A percentile compares a stretch with the other conserved stretches of the same genome.
Evolutionary conservation across 2,329 filamentous ascomycete species (phyloP).

Genomic region (Colletotrichum agaves): DNA sequence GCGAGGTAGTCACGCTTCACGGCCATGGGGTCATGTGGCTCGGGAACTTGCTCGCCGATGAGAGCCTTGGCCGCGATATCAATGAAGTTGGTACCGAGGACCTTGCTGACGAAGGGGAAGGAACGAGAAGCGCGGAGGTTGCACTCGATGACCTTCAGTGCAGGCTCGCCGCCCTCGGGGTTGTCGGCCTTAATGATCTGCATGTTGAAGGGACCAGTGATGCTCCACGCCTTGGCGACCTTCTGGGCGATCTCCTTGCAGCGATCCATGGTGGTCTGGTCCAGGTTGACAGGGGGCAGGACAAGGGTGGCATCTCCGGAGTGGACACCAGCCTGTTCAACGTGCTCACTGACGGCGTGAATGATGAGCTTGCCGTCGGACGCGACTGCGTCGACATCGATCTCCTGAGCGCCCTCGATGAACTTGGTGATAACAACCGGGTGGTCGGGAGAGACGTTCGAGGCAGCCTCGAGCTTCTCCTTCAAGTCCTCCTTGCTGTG

Average conservation of each 20-base stretch:
- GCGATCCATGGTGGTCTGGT: conserved; percentile 80
- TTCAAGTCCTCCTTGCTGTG: conserved; percentile 87
- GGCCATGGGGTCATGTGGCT: conserved; percentile 88
- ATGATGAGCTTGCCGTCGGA: conserved; percentile 86
- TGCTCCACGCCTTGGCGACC: conserved; percentile 96
- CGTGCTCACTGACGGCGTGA: conserved; percentile 94
- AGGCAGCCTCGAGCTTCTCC: conserved; percentile 92
- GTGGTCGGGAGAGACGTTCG: conserved; percentile 92
- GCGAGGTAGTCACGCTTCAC: conserved; percentile 91
- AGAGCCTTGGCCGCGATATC: conserved; percentile 94
- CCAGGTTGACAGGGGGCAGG: conserved; percentile 84
- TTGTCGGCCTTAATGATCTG: conserved; percentile 95
- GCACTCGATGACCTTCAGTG: conserved; percentile 97
- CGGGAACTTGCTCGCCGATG: conserved; percentile 84
- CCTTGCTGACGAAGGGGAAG: conserved; percentile 98
- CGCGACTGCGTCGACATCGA: conserved; percentile 94
- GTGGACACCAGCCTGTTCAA: conserved; percentile 97
- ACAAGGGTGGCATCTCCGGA: conserved; percentile 97
- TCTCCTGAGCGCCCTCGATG: conserved; percentile 96
- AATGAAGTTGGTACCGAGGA: conserved; percentile 96
- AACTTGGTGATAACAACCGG: conserved; percentile 99
- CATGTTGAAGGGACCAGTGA: conserved; percentile 99
- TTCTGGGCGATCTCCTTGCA: conserved; percentile 96
- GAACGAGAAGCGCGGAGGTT: conserved; percentile 97
- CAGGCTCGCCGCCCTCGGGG: conserved; percentile 77